Percentiles rank a stretch among this genome's conserved stretches.
These are phyloP conservation scores for Coffea humblotiana DNA, from an alignment of 305 asterid species.

Conservation along the genomic window DNA sequence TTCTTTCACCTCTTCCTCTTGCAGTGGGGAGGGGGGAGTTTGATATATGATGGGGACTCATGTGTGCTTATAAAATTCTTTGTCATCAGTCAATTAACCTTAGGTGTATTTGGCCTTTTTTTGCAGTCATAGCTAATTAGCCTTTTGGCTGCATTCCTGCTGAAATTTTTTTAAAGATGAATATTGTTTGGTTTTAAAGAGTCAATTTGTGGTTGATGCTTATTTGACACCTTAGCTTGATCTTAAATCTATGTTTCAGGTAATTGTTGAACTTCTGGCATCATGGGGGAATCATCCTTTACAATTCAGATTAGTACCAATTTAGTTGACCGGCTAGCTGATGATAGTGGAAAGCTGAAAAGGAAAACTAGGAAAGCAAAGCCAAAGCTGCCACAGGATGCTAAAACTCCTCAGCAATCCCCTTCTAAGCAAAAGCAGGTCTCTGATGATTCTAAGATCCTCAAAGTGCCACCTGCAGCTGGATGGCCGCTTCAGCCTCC, in stretches of 20 bases:
- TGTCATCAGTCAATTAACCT: too few relatives aligned
- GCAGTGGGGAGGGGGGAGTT: too few relatives aligned
- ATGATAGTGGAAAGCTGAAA: slow-evolving; percentile 58
- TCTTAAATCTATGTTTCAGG: slow-evolving; percentile 38
- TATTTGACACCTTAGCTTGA: not conserved
- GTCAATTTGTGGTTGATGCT: not conserved
- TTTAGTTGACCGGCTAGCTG: slow-evolving; percentile 64
- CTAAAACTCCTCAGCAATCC: slow-evolving; percentile 25
- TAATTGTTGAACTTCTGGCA: slow-evolving; percentile 29
- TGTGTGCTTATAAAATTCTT: too few relatives aligned
- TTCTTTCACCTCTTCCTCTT: too few relatives aligned
- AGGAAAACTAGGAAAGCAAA: slow-evolving; percentile 70
- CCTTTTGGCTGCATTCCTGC: not conserved
- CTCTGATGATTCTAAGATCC: slow-evolving; percentile 43
- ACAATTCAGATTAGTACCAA: slow-evolving; percentile 73
- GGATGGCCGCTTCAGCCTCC: slow-evolving; percentile 91
- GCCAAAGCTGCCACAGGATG: slow-evolving; percentile 43
- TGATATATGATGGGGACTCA: too few relatives aligned
- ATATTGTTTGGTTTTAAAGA: not conserved
- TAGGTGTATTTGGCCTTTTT: not conserved
- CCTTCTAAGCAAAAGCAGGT: slow-evolving; percentile 32
- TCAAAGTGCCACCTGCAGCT: slow-evolving; percentile 36
- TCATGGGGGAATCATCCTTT: slow-evolving; percentile 67
- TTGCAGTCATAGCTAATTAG: not conserved
- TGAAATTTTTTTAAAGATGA: not conserved